phyloP scores from a whole-genome alignment of 164 flowering plant genomes.

The Pachysandra terminalis region DNA sequence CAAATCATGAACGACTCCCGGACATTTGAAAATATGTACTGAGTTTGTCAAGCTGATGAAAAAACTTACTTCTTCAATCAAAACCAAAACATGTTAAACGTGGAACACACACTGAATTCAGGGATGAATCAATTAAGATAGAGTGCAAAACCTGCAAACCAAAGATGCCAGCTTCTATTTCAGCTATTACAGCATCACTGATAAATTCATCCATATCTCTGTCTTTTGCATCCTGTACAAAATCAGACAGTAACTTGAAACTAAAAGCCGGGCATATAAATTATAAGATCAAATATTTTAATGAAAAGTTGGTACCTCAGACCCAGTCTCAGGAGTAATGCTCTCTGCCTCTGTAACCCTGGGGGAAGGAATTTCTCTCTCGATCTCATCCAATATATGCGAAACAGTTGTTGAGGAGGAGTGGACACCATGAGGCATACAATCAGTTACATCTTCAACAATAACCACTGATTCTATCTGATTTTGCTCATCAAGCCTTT shows the following conservation, averaged over 20 bases:
- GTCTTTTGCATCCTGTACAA: conserved; percentile 33
- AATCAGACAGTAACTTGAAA: conserved; percentile 1
- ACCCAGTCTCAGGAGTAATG: conserved; percentile 22
- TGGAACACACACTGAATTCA: neutral
- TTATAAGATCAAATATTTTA: neutral
- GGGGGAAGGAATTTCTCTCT: conserved; percentile 21
- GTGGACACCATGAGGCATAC: conserved; percentile 24
- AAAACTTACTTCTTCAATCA: conserved; percentile 1
- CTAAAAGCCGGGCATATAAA: neutral
- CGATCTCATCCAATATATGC: conserved; percentile 26
- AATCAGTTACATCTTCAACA: conserved; percentile 57
- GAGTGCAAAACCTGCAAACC: conserved; percentile 70
- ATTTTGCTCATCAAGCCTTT: conserved; percentile 18
- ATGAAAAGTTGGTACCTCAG: conserved; percentile 33
- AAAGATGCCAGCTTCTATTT: conserved; percentile 75
- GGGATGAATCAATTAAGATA: neutral
- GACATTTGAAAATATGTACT: neutral
- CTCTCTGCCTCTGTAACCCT: conserved; percentile 33
- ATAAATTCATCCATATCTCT: conserved; percentile 30
- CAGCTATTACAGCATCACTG: conserved; percentile 57
- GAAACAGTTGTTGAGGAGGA: conserved; percentile 28
- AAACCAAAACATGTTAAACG: neutral
- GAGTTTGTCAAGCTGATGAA: neutral
- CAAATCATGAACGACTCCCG: neutral
- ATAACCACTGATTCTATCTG: conserved; percentile 27